These are phyloP conservation scores for Pistacia vera DNA, from an alignment of 345 rosid species.

Conservation along the genomic window DNA sequence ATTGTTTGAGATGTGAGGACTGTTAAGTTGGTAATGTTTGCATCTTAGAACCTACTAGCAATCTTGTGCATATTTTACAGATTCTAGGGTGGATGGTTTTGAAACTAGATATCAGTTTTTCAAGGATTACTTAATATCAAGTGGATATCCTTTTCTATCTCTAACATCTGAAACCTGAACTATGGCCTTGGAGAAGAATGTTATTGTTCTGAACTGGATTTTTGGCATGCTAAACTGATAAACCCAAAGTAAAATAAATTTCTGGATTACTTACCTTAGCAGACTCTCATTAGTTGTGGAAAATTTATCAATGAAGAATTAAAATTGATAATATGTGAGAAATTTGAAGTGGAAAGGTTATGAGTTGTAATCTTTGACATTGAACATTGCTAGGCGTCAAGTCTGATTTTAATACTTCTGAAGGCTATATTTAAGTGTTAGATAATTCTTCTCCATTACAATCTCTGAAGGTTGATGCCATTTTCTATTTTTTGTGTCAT, in stretches of 20 bases:
- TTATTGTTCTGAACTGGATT: too few species aligned
- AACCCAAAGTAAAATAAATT: background rate
- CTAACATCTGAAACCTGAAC: background rate
- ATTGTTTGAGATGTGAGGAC: conserved; percentile 4
- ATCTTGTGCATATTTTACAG: background rate
- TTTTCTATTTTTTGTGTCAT: too few species aligned
- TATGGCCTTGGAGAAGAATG: background rate
- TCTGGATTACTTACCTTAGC: background rate
- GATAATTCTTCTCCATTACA: too few species aligned
- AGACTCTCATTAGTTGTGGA: background rate
- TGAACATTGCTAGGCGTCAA: background rate
- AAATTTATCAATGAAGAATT: background rate
- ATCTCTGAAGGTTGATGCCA: too few species aligned
- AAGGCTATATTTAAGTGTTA: background rate
- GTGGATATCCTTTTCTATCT: background rate
- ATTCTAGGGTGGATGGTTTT: background rate
- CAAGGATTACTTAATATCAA: background rate
- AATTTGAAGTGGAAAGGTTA: background rate
- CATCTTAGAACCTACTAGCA: background rate
- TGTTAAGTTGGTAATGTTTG: background rate
- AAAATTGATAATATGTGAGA: background rate
- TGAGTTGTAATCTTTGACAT: background rate
- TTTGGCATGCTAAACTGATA: background rate
- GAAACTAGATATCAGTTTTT: background rate
- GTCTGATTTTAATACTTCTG: background rate